Conservation (phyloP, 208 protist genomes). For the Crithidia acanthocephali region DNA sequence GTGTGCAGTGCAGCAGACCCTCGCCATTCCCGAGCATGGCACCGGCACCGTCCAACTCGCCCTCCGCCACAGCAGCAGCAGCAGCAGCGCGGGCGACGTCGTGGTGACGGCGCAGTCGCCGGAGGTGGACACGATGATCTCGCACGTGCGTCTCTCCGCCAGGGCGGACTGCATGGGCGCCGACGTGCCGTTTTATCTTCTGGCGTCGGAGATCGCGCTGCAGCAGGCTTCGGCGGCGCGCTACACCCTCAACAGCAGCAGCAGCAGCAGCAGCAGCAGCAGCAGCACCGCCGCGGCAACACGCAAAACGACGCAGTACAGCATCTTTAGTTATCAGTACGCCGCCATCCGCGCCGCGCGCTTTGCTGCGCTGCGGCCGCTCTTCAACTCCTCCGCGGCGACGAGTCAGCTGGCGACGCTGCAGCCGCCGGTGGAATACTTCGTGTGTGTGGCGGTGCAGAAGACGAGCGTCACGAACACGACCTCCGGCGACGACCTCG, state of each 20-base stretch:
- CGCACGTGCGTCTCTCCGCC: constrained; percentile 56
- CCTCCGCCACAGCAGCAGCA: constrained; percentile 21
- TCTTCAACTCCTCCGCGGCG: constrained; percentile 35
- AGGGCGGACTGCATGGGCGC: constrained; percentile 50
- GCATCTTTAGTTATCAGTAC: constrained; percentile 48
- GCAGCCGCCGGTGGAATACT: constrained; percentile 52
- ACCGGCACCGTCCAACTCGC: constrained; percentile 56
- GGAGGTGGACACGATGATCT: constrained; percentile 25
- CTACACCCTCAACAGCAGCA: constrained; percentile 22
- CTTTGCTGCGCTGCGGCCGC: constrained; percentile 22
- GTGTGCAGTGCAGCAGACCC: constrained; percentile 24
- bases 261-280: neutral
- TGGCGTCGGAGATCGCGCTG: constrained; percentile 32
- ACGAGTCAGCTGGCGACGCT: constrained; percentile 6
- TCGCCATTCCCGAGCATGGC: constrained; percentile 44
- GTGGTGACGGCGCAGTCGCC: constrained; percentile 28
- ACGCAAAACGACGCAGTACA: constrained; percentile 15
- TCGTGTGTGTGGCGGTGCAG: constrained; percentile 61
- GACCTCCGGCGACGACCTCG: neutral
- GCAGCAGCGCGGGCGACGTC: neutral
- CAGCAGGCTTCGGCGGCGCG: constrained; percentile 4
- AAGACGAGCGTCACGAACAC: constrained; percentile 24
- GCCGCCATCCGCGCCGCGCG: constrained; percentile 37
- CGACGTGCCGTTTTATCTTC: constrained; percentile 38
- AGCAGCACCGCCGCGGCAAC: neutral